Conservation (phyloP, 129 eudicot species). For the Chrysanthemum makinoi region DNA sequence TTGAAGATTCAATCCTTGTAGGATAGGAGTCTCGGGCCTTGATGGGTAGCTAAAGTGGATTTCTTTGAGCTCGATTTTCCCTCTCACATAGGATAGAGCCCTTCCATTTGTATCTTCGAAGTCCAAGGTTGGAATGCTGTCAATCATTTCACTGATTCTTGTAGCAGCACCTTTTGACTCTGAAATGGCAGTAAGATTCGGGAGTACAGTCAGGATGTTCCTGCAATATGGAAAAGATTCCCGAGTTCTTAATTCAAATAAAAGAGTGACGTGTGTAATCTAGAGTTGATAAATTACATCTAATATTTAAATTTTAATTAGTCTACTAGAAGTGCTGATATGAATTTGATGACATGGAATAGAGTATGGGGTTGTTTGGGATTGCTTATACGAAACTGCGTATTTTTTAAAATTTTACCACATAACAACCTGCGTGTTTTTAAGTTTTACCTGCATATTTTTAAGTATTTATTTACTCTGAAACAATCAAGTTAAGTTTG, state of each 20-base stretch:
- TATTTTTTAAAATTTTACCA: no score
- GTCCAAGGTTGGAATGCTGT: conserved; percentile 44
- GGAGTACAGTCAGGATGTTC: conserved; percentile 63
- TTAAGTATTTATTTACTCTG: no score
- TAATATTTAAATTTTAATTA: no score
- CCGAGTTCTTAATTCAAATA: conserved; percentile 9
- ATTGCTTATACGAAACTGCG: no score
- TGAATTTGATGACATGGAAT: no score
- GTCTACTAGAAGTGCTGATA: no score
- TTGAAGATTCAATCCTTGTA: conserved; percentile 57
- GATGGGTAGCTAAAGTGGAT: conserved; percentile 67
- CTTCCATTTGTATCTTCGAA: conserved; percentile 60
- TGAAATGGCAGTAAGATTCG: conserved; percentile 59
- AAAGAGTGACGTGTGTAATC: background rate
- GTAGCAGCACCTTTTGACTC: conserved; percentile 65
- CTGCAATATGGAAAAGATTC: conserved; percentile 30
- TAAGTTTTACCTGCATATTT: no score
- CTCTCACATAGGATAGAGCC: conserved; percentile 63
- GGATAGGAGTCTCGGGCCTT: conserved; percentile 63
- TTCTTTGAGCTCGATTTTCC: conserved; percentile 62
- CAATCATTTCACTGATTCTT: conserved; percentile 65
- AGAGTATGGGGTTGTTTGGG: no score
- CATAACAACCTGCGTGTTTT: no score
- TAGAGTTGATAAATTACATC: no score
- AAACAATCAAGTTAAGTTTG: no score